phyloP scores from a whole-genome alignment of 2,329 filamentous ascomycete species.

The Arthroderma sp. region DNA sequence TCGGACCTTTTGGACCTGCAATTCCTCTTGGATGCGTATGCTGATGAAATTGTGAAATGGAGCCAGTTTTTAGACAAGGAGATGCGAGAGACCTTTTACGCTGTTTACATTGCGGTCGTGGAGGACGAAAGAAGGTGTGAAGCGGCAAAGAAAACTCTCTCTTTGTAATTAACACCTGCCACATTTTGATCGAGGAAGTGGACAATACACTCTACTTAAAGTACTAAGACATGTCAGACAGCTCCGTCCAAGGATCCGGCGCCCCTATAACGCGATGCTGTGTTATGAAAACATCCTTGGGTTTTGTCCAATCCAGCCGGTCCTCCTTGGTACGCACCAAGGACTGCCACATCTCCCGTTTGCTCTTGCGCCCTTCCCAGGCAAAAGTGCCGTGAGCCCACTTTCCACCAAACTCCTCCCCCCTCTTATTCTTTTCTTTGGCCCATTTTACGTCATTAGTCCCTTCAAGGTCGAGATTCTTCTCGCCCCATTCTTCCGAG shows the following conservation, averaged over 20 bases:
- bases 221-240: conserved; percentile 15
- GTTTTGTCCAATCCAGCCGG: conserved; percentile 21
- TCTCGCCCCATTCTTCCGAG: conserved; percentile 21
- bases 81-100: conserved; percentile 8
- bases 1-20: conserved; percentile 8
- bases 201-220: neutral
- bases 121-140: neutral
- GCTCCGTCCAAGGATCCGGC: conserved; percentile 21
- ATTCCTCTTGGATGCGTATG: conserved; percentile 7
- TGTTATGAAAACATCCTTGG: conserved; percentile 19
- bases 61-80: conserved; percentile 7
- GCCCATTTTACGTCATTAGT: conserved; percentile 21
- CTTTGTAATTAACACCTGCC: too few relatives aligned
- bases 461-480: conserved; percentile 20
- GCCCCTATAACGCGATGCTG: conserved; percentile 20
- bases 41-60: conserved; percentile 5
- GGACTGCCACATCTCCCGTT: too few relatives aligned
- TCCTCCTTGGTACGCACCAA: neutral
- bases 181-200: too few relatives aligned
- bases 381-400: too few relatives aligned
- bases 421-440: conserved; percentile 18
- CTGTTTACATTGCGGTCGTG: neutral
- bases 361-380: conserved; percentile 3
- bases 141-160: neutral
- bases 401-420: too few relatives aligned